Conservation (phyloP, 768 basidiomycete species). For the Panaeolus papilionaceus region DNA sequence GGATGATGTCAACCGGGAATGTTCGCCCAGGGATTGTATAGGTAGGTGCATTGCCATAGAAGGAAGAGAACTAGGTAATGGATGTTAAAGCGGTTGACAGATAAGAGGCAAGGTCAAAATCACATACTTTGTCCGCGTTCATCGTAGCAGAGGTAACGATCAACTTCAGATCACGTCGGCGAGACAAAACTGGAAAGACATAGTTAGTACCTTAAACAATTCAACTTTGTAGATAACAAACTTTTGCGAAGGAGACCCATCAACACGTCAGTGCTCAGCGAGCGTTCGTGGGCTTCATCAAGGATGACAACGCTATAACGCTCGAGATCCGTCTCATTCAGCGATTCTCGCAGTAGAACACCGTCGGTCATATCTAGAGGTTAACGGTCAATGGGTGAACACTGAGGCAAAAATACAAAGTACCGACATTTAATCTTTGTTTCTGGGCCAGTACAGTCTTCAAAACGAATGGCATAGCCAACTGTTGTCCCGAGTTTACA, state of each 20-base stretch:
- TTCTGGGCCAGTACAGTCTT: slow-evolving; percentile 93
- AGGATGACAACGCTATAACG: slow-evolving; percentile 96
- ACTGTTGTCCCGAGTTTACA: slow-evolving; percentile 91
- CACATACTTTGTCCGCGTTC: slow-evolving; percentile 94
- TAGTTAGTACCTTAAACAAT: slow-evolving; percentile 2
- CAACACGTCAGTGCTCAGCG: slow-evolving; percentile 95
- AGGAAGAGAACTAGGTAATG: slow-evolving; percentile 80
- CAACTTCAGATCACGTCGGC: slow-evolving; percentile 91
- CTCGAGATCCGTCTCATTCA: slow-evolving; percentile 98
- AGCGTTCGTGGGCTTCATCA: slow-evolving; percentile 99
- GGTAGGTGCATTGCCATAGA: slow-evolving; percentile 94
- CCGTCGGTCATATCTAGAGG: slow-evolving; percentile 96
- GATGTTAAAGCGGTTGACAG: neutral
- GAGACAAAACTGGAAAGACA: slow-evolving; percentile 68
- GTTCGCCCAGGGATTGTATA: slow-evolving; percentile 94
- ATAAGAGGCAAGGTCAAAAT: neutral
- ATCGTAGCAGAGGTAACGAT: slow-evolving; percentile 99
- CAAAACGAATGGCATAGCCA: slow-evolving; percentile 98
- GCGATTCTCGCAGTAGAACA: slow-evolving; percentile 95
- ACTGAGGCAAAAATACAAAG: slow-evolving; percentile 2
- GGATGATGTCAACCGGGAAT: slow-evolving; percentile 97
- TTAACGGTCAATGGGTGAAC: slow-evolving; percentile 16
- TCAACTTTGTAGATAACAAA: slow-evolving; percentile 42
- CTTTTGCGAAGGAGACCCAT: slow-evolving; percentile 97
- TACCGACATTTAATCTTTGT: slow-evolving; percentile 96